Evolutionary conservation across 768 basidiomycete genomes (phyloP), one percentile per base, ranked within the genome.

Genomic region (Russula sp.): DNA sequence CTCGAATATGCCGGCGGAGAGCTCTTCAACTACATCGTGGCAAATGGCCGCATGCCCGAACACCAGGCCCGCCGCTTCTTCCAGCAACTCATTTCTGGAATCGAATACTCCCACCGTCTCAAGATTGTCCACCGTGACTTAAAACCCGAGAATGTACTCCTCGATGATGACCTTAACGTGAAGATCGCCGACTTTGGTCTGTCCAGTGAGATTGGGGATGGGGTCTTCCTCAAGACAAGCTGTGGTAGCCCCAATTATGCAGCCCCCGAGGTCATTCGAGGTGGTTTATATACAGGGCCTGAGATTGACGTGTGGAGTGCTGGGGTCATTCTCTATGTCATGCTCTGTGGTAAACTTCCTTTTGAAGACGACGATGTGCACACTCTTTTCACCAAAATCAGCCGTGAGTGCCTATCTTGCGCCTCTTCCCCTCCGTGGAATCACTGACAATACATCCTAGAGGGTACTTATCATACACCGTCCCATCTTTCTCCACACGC

Each of bases 131-230:
- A 98, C 77, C 88, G 97, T 44, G 97, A 99, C 75, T 80, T 99
- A 53, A 99, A 99, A 75, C 97, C 97, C 1, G 97, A 99, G 75
- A 98, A 98, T 70, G 85, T 95, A 13, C 82, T 94, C 16, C 80
- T 93, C 6, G 90, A 92, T 74, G 88, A 89, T 57, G 84, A 88
- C 71, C 80, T 88, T 63, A 91, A 91, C 70, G 87, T 98, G 76
- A 99, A 99, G 77, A 98, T 99, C 66, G 95, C 94, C n/a, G 97
- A 99, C 78, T 99, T 98, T 73, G 97, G 97, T 2, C 79, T 99
- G 57, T 91, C 91, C 3, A 98, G 95, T 73, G 89, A 95, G 72
- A 95, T 98, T 78, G 88, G 87, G 70, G 96, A 98, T 69, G 97
- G 96, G 1, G 93, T 94, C 71, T 98, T 98, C 74, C 78, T 99